These are phyloP conservation scores for Dryadomyces quercivorus DNA, from an alignment of 2,329 filamentous ascomycete species.

Conservation along the genomic window DNA sequence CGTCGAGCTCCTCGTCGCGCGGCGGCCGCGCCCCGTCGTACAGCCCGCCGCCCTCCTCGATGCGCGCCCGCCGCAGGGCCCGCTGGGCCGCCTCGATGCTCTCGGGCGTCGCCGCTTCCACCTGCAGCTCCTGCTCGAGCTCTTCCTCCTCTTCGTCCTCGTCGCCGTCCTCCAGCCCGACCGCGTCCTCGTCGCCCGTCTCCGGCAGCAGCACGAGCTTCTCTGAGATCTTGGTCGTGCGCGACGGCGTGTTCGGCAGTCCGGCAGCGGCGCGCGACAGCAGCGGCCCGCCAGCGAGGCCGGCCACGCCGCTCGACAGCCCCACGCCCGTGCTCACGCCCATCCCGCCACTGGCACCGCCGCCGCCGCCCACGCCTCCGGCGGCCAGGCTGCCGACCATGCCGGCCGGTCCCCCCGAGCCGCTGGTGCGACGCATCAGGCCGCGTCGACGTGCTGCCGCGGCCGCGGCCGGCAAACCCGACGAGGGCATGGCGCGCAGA, in stretches of 20 bases:
- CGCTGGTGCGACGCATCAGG: slow-evolving; percentile 13
- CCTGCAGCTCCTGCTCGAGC: slow-evolving; percentile 25
- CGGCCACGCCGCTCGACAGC: background rate
- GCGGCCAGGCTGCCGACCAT: background rate
- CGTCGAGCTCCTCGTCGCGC: slow-evolving; percentile 54
- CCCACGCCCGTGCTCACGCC: slow-evolving; percentile 19
- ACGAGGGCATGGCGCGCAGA: slow-evolving; percentile 22
- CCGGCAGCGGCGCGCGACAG: slow-evolving; percentile 17
- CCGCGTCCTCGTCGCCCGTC: slow-evolving; percentile 49
- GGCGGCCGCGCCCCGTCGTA: slow-evolving; percentile 36
- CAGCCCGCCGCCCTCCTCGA: slow-evolving; percentile 21
- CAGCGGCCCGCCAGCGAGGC: background rate
- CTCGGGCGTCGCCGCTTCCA: background rate
- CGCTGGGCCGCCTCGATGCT: slow-evolving; percentile 19
- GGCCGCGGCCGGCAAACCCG: slow-evolving; percentile 1
- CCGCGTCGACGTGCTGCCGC: slow-evolving; percentile 7
- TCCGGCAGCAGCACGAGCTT: slow-evolving; percentile 94
- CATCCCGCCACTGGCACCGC: too few species aligned
- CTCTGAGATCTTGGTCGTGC: slow-evolving; percentile 89
- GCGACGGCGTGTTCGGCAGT: slow-evolving; percentile 56
- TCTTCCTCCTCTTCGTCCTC: slow-evolving; percentile 45
- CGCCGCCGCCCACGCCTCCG: slow-evolving; percentile 12
- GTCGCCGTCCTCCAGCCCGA: slow-evolving; percentile 50
- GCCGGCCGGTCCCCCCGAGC: slow-evolving; percentile 18
- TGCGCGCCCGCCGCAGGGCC: slow-evolving; percentile 20